Evolutionary conservation across 164 flowering plant genomes (phyloP), one percentile per base, ranked within the genome.

Genomic region (Stephania japonica): DNA sequence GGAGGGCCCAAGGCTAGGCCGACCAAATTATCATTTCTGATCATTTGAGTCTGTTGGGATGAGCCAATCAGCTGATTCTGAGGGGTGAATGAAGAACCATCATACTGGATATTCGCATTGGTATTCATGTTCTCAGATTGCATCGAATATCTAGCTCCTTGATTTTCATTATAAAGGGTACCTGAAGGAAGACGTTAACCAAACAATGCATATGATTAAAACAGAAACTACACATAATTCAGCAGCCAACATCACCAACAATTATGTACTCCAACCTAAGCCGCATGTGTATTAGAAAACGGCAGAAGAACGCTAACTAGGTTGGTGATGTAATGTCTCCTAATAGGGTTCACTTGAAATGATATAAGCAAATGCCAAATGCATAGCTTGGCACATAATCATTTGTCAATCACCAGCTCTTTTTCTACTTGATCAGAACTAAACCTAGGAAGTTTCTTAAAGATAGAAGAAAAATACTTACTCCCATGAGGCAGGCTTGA

Each of bases 1-100:
- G 90, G 80, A 42, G 84, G 90, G 67, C 86, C 93, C 70, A 86
- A 87, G 43, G 90, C 88, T 56, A 90, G 75, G 8, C 79, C 71
- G 21, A 66, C 78, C 24, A n/a, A 19, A 24, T 78, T 78, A 63
- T 81, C 85, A 78, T 66, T 83, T 77, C 80, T 72, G 56, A 80
- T 74, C 73, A 85, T 76, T 65, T 85, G 90, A 62, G 78, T 25
- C 77, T 80, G 86, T 72, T 82, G 83, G 32, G 85, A 73, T 62
- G 79, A 10, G 75, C 75, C 70, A 21, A 85, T 59, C 78, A 86
- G 41, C 66, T 85, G 89, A 75, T 86, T 86, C 62, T 83, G 86
- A 32, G 67, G 79, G 26, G 81, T 75, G 42, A 80, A 84, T 71
- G 89, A 66, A 64, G 82, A 21, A 65, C 76, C 77, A 70, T 86